Conservation (phyloP, 2,329 filamentous ascomycete genomes). For the Endoconidiophora polonica region DNA sequence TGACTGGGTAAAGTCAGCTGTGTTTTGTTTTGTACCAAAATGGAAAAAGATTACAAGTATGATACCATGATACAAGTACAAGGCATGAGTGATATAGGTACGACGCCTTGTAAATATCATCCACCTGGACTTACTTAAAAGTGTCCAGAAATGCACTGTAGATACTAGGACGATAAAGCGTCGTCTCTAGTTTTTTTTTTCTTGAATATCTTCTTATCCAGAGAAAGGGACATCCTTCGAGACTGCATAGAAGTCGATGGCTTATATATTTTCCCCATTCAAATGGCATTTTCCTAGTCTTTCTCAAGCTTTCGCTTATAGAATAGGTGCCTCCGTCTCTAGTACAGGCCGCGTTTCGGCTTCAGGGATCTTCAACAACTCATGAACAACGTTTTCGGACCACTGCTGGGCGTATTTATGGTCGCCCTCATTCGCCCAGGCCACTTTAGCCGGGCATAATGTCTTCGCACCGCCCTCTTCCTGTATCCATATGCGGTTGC, state of each 20-base stretch:
- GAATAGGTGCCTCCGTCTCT: neutral
- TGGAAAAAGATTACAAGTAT: slow-evolving; percentile 8
- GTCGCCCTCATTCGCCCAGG: slow-evolving; percentile 34
- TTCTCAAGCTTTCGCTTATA: too few relatives aligned
- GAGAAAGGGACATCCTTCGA: too few relatives aligned
- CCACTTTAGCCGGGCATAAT: slow-evolving; percentile 29
- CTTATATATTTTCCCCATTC: too few relatives aligned
- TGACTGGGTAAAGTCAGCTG: neutral
- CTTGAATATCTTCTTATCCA: too few relatives aligned
- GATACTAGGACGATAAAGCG: neutral
- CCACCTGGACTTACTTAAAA: too few relatives aligned
- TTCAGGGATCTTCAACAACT: slow-evolving; percentile 19
- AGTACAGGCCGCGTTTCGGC: slow-evolving; percentile 9
- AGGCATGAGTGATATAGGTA: slow-evolving; percentile 10
- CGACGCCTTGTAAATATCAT: neutral
- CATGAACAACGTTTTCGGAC: slow-evolving; percentile 37
- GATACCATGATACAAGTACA: slow-evolving; percentile 13
- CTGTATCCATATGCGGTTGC: slow-evolving; percentile 28
- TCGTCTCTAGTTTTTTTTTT: neutral
- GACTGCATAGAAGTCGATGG: too few relatives aligned
- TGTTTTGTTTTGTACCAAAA: slow-evolving; percentile 1
- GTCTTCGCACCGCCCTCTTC: slow-evolving; percentile 14
- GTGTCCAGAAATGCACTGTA: neutral
- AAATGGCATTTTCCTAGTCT: too few relatives aligned
- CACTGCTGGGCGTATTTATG: slow-evolving; percentile 30